phyloP scores from a whole-genome alignment of 2,329 filamentous ascomycete species.

The Exophiala mesophila region DNA sequence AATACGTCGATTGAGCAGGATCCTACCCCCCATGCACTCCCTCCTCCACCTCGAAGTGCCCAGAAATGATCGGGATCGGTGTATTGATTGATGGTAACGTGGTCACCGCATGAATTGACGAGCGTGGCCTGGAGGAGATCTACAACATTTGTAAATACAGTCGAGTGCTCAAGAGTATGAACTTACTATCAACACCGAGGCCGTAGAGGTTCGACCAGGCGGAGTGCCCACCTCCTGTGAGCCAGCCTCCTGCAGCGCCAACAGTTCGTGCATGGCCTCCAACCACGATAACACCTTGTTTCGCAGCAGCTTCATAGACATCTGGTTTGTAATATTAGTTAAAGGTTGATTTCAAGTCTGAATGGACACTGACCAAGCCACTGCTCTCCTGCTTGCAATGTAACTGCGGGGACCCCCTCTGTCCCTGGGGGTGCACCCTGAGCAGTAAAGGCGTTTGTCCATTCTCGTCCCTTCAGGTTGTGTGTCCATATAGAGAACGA shows the following conservation, averaged over 20 bases:
- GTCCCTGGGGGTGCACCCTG: slow-evolving; percentile 20
- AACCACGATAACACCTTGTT: slow-evolving; percentile 26
- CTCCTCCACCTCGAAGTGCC: slow-evolving; percentile 28
- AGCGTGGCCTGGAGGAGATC: slow-evolving; percentile 26
- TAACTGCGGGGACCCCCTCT: slow-evolving; percentile 26
- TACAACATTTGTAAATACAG: slow-evolving; percentile 1
- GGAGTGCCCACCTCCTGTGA: slow-evolving; percentile 30
- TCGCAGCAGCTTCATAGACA: slow-evolving; percentile 27
- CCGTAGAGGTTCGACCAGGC: slow-evolving; percentile 28
- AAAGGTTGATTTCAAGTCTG: neutral
- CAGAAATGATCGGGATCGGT: slow-evolving; percentile 29
- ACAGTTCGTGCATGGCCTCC: slow-evolving; percentile 28
- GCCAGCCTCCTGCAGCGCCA: slow-evolving; percentile 29
- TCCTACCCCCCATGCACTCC: slow-evolving; percentile 28
- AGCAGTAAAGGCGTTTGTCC: slow-evolving; percentile 25
- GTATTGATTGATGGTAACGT: slow-evolving; percentile 25
- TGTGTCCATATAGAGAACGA: slow-evolving; percentile 31
- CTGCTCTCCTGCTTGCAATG: slow-evolving; percentile 29
- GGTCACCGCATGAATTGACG: slow-evolving; percentile 23
- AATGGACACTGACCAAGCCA: slow-evolving; percentile 22
- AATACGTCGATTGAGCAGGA: neutral
- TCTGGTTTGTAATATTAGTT: slow-evolving; percentile 16
- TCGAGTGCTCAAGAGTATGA: neutral
- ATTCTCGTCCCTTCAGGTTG: slow-evolving; percentile 28
- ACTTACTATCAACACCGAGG: slow-evolving; percentile 29